Conservation (phyloP, 106 monocot genomes). For the Phalaenopsis aphrodite region DNA sequence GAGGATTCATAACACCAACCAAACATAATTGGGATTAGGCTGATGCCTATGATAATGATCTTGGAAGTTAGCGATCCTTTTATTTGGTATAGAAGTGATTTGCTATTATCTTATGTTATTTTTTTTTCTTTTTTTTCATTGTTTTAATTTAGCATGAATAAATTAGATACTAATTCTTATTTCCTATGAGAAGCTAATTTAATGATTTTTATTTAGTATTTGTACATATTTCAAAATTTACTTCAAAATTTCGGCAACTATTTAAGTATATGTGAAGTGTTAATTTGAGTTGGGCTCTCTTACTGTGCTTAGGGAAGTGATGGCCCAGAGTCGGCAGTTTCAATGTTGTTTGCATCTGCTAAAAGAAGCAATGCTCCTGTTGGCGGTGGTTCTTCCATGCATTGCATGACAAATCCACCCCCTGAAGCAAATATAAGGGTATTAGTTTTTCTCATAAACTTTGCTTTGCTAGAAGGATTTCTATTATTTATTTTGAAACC, state of each 20-base stretch:
- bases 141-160: not conserved
- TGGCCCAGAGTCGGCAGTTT: conserved; percentile 77
- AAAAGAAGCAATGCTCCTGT: conserved; percentile 35
- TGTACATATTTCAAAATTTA: not conserved
- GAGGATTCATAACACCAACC: not conserved
- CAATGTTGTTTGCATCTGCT: conserved; percentile 78
- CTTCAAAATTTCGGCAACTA: not conserved
- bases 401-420: conserved; percentile 70
- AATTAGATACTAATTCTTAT: not conserved
- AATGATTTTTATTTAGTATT: not conserved
- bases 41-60: not conserved
- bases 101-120: not conserved
- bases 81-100: not conserved
- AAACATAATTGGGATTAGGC: not conserved
- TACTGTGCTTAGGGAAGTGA: conserved; percentile 49
- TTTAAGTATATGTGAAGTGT: conserved; percentile 3
- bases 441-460: conserved; percentile 12
- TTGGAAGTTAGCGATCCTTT: not conserved
- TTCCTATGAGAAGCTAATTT: not conserved
- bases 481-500: not conserved
- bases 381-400: conserved; percentile 41
- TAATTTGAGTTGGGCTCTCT: conserved; percentile 5
- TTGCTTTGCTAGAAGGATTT: not conserved
- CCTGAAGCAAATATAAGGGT: conserved; percentile 81
- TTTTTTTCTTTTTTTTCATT: not conserved